phyloP scores from a whole-genome alignment of 495 filamentous ascomycete species.

The Xylaria bambusicola region DNA sequence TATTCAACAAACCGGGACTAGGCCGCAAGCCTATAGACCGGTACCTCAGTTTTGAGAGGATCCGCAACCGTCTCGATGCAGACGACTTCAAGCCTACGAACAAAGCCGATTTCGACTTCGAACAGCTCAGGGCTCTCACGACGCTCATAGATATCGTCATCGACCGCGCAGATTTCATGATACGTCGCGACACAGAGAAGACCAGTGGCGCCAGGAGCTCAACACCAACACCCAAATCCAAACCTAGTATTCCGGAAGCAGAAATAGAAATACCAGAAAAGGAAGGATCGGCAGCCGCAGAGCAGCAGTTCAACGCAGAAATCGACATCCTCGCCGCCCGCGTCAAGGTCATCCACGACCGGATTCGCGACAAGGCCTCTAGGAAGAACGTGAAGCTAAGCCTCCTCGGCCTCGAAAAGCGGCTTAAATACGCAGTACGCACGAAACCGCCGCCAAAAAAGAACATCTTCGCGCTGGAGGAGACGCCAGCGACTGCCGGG shows the following conservation, averaged over 20 bases:
- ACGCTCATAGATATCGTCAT: slow-evolving; percentile 72
- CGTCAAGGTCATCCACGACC: slow-evolving; percentile 66
- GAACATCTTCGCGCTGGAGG: slow-evolving; percentile 50
- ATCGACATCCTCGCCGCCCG: slow-evolving; percentile 66
- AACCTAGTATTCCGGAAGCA: not conserved
- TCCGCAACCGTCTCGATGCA: slow-evolving; percentile 55
- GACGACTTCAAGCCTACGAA: slow-evolving; percentile 49
- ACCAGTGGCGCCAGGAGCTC: not conserved
- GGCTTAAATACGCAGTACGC: slow-evolving; percentile 69
- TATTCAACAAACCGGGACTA: slow-evolving; percentile 56
- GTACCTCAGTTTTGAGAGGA: slow-evolving; percentile 51
- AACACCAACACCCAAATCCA: slow-evolving; percentile 24
- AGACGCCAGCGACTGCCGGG: slow-evolving; percentile 30
- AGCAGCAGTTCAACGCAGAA: slow-evolving; percentile 61
- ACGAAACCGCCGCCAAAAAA: slow-evolving; percentile 63
- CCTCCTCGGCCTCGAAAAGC: slow-evolving; percentile 69
- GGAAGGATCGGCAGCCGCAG: slow-evolving; percentile 47
- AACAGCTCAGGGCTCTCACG: slow-evolving; percentile 61
- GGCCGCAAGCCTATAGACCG: slow-evolving; percentile 45
- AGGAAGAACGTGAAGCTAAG: slow-evolving; percentile 72
- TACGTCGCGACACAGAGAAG: slow-evolving; percentile 7
- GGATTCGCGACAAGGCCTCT: slow-evolving; percentile 72
- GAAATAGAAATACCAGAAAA: slow-evolving; percentile 15
- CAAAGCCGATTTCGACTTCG: slow-evolving; percentile 55
- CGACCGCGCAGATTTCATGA: slow-evolving; percentile 56